Conservation (phyloP, 176 grass and related monocot species). For the Neostapfia colusana region DNA sequence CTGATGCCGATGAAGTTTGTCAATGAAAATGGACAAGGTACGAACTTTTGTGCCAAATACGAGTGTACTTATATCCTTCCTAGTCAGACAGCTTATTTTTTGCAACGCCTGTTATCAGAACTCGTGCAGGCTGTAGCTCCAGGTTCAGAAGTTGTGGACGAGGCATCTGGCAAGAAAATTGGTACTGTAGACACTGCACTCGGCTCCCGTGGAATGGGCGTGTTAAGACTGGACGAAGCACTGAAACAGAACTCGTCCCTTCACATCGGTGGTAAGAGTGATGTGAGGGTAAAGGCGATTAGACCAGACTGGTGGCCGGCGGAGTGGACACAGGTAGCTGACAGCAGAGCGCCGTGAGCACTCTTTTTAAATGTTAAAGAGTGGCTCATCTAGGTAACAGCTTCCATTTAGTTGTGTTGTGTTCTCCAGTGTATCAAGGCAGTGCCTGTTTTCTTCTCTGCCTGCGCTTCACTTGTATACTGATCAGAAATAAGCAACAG, state of each 20-base stretch:
- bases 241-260: slow-evolving; percentile 45
- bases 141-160: slow-evolving; percentile 62
- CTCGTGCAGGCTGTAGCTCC: slow-evolving; percentile 49
- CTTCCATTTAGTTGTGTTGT: neutral
- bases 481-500: slow-evolving; percentile 20
- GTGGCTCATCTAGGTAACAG: neutral
- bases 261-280: slow-evolving; percentile 35
- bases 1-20: slow-evolving; percentile 69
- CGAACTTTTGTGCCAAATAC: neutral
- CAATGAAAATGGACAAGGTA: slow-evolving; percentile 63
- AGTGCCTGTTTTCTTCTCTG: slow-evolving; percentile 5
- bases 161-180: slow-evolving; percentile 60
- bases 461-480: neutral
- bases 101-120: slow-evolving; percentile 43
- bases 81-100: neutral
- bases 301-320: slow-evolving; percentile 86
- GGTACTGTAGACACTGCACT: slow-evolving; percentile 65
- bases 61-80: neutral
- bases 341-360: slow-evolving; percentile 43
- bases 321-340: slow-evolving; percentile 65
- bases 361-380: neutral
- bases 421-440: neutral
- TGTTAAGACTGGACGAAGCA: slow-evolving; percentile 61
- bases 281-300: slow-evolving; percentile 55
- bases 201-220: slow-evolving; percentile 63